Evolutionary conservation across 2,329 filamentous ascomycete species (phyloP), one percentile per base, ranked within the genome.

Genomic region (Phaeosphaeria sp.): DNA sequence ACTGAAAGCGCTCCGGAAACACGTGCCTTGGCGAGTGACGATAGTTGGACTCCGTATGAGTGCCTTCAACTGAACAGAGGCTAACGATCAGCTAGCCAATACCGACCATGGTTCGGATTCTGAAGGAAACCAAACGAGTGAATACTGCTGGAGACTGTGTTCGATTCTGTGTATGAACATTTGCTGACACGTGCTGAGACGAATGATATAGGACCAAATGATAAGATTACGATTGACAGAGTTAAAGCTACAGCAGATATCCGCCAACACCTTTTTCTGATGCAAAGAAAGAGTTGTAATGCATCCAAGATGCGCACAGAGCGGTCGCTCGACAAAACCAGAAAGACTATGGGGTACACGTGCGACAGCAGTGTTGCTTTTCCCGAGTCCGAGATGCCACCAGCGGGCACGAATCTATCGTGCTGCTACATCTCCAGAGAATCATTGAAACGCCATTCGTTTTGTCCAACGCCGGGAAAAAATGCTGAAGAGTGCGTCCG

Each of bases 391-490:
- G 47, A 61, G 55, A 18, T 36, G 30, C 8, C 5, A 30, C 30
- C 6, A 36, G 30, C 30, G 11, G 30, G 11, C 30, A 36, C 30
- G 30, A 36, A 36, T 36, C 30, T 7, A 43, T 43, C 20, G 17
- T 18, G 20, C 40, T 9, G 8, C n/a, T 4, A 7, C 18, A n/a
- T 15, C 30, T 33, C n/a, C 22, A 55, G 18, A 57, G 24, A 33
- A 36, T 13, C 30, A 54, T 11, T 24, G 56, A 53, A 71, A 72
- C 69, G 64, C 67, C 69, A 64, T 55, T 57, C 13, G 33, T 54
- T 57, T 53, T 55, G 62, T 60, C 65, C 65, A 72, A 72, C 70
- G 71, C 69, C 69, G 57, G 57, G n/a, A 52, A 21, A 17, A 40
- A 48, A 46, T 47, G 51, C 51, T 36, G 30, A 13, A 13, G 15